Base-by-base conservation (phyloP, 768 basidiomycete species). In the Harrya chromipes region DNA sequence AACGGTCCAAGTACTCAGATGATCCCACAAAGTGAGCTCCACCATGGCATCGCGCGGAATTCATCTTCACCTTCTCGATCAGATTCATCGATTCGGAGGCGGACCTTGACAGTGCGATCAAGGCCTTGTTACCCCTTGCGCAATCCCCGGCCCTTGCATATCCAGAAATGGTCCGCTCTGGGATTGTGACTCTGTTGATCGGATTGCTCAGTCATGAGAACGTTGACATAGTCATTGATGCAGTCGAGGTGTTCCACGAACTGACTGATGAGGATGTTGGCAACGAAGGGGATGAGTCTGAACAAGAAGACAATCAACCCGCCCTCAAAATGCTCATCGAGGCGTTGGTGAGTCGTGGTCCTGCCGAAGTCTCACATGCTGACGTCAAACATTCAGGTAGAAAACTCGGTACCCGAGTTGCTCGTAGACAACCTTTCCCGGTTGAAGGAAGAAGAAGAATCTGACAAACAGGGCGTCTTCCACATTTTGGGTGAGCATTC, bases 81-180 rank as follows among this genome's bases (percentile, higher is more conserved):
- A 98, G 95, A 69, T 99, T 98, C 76, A 97, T 99, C 59, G 97
- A 98, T 66, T 98, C 97, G 1, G 97, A 99, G 74, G 90, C 92
- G 21, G 93, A 97, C 63, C 81, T 99, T 6, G 94, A 98, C 63
- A 74, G 76, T 47, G 82, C 93, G 8, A 81, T 98, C 47, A 94
- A 95, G 67, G 78, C 83, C 1, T 70, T 99, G 40, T 75, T 97
- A n/a, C 87, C 94, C 6, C 75, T 99, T 19, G 87, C 95, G 1
- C 93, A 97, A 63, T 80, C 79, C 4, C 89, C 94, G 0, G 73
- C 77, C 7, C 66, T 90, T 19, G 87, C 93, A 51, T 99, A 97
- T 66, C 87, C 93, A 20, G 94, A 98, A 64, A 76, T 98, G 43
- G 80, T 94, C 47, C 81, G 81, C 37, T 85, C 87, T 6, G 90